Evolutionary conservation across 805 yeast genomes (phyloP).

Genomic region (Starmerella vaccinii): DNA sequence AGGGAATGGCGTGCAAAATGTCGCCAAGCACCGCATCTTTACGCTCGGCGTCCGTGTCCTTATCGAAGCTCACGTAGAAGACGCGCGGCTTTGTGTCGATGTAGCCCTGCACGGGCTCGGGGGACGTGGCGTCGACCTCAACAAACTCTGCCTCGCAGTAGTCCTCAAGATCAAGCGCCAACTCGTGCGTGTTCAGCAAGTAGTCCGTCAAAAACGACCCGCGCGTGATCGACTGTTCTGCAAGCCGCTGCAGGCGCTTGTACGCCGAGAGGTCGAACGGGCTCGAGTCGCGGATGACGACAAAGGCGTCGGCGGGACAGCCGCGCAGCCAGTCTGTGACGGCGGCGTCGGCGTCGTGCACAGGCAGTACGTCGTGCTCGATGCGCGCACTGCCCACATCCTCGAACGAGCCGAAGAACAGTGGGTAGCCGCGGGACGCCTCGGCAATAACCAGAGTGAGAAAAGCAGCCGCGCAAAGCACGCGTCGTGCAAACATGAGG

Average conservation of each 20-base stretch:
- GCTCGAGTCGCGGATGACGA: constrained; percentile 21
- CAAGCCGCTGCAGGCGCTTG: constrained; percentile 18
- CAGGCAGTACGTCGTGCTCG: constrained; percentile 4
- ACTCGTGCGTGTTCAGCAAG: constrained; percentile 21
- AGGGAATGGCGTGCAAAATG: constrained; percentile 39
- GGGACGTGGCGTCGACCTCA: constrained; percentile 5
- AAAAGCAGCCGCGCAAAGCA: not conserved
- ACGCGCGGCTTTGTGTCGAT: constrained; percentile 21
- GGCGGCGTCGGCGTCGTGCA: constrained; percentile 18
- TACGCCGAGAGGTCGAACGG: constrained; percentile 20
- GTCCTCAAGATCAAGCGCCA: constrained; percentile 24
- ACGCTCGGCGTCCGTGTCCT: constrained; percentile 30
- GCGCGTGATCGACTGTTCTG: constrained; percentile 23
- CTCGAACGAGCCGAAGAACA: constrained; percentile 25
- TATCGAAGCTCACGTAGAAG: constrained; percentile 21
- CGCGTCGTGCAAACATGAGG: not conserved
- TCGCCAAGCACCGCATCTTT: constrained; percentile 50
- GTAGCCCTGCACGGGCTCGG: constrained; percentile 9
- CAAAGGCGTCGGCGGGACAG: constrained; percentile 25
- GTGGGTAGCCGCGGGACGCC: constrained; percentile 21
- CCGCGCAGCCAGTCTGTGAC: constrained; percentile 24
- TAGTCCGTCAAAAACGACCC: constrained; percentile 22
- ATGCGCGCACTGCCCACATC: constrained; percentile 20
- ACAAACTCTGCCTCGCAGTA: constrained; percentile 23
- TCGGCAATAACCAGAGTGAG: not conserved